These are phyloP conservation scores for Komagataella phaffii DNA, from an alignment of 805 yeast genomes.

Conservation along the genomic window DNA sequence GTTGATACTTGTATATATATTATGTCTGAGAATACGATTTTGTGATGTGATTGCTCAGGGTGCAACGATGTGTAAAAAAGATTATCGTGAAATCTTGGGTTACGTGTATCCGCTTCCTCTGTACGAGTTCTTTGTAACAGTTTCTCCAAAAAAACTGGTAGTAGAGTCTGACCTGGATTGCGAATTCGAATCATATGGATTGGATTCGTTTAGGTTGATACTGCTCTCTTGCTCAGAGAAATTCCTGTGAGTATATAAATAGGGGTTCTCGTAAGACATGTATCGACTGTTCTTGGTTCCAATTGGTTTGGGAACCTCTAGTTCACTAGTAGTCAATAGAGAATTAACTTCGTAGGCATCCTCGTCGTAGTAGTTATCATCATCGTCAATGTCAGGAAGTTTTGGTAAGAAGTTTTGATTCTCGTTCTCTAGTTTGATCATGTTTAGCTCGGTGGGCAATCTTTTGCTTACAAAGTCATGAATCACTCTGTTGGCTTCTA, in stretches of 20 bases:
- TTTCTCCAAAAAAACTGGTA: background rate
- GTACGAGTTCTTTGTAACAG: background rate
- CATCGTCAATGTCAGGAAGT: constrained; percentile 8
- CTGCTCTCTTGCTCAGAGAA: background rate
- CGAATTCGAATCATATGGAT: constrained; percentile 6
- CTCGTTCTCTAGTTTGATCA: constrained; percentile 12
- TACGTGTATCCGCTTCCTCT: background rate
- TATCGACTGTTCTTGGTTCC: background rate
- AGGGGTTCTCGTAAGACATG: background rate
- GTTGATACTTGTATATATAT: background rate
- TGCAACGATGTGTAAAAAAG: background rate
- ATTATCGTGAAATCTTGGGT: background rate
- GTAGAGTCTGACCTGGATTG: constrained; percentile 9
- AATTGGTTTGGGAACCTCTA: background rate
- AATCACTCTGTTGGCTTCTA: constrained; percentile 43
- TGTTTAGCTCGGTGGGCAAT: constrained; percentile 16
- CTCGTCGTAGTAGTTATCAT: background rate
- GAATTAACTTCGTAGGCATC: background rate
- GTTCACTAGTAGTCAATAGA: background rate
- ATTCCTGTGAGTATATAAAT: background rate
- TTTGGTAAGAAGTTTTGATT: constrained; percentile 12
- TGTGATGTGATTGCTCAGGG: background rate
- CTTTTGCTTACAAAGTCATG: constrained; percentile 31
- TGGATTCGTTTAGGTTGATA: background rate
- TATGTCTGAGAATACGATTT: background rate